A percentile compares a stretch with the other conserved stretches of the same genome.
These are phyloP conservation scores for Nicotiana sylvestris DNA, from an alignment of 257 asterid species.

Conservation along the genomic window DNA sequence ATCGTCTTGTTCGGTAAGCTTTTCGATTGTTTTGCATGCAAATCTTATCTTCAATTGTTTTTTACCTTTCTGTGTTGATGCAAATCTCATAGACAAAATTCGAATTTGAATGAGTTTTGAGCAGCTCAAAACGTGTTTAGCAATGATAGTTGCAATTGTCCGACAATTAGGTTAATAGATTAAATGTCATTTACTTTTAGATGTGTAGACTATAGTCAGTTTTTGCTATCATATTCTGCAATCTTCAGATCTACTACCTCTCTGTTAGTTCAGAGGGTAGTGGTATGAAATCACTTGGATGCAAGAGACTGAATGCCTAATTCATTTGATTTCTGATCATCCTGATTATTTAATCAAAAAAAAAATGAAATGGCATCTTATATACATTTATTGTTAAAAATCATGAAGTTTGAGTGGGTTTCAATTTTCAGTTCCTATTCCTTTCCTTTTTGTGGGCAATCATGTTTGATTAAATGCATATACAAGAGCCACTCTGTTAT, in stretches of 20 bases:
- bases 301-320: neutral
- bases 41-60: too few relatives aligned
- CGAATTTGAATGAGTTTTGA: too few relatives aligned
- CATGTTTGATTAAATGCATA: neutral
- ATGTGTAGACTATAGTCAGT: neutral
- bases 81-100: too few relatives aligned
- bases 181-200: neutral
- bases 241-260: neutral
- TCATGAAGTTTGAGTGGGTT: neutral
- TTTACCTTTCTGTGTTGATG: too few relatives aligned
- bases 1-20: conserved; percentile 49
- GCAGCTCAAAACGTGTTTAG: too few relatives aligned
- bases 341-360: neutral
- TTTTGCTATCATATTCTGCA: neutral
- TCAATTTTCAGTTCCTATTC: neutral
- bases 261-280: neutral
- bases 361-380: neutral
- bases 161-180: neutral
- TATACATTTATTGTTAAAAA: neutral
- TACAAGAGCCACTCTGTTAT: neutral
- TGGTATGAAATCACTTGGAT: neutral
- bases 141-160: neutral
- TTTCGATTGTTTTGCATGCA: neutral
- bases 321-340: too few relatives aligned
- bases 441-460: neutral